Evolutionary conservation across 352 stramenopile genomes (phyloP), one percentile per base, ranked within the genome.

Genomic region (Achlya hypogyna): DNA sequence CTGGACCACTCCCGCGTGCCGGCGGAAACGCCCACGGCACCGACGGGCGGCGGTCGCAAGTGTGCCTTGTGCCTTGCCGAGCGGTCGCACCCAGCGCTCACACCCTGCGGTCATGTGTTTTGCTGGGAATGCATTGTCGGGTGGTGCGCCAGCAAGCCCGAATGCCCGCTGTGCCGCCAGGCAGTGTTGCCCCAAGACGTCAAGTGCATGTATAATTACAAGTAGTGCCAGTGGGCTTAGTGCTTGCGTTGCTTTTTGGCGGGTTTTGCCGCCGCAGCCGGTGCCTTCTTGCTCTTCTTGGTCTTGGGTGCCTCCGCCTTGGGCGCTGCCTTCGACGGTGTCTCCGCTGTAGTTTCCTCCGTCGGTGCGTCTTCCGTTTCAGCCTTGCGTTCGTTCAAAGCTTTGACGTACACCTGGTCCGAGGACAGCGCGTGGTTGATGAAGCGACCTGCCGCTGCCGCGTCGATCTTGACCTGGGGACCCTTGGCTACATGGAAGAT

Each of bases 121-220:
- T 97, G 89, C 71, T 97, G 89, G 89, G 86, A 95, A 27, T 97
- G 89, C 62, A 95, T 97, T 65, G 84, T 97, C n/a, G 85, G 87
- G 14, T 97, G 89, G 89, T 96, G 89, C 67, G 86, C 96, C 62
- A 96, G 94, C 75, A 93, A 95, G 62, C 78, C 86, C 38, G 87
- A 97, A 70, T 97, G 89, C 65, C 89, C 89, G 45, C 78, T 97
- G 8, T 97, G 89, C 59, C 81, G 89, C 18, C 87, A 96, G 68
- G 82, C 90, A 52, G 78, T 81, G 18, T 76, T 91, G 28, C 87
- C 89, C 63, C 89, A 97, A 70, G 84, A 94, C 73, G 94, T 97
- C 74, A 94, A 92, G 69, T 95, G 87, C 65, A 71, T 96, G 65
- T 95, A 96, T 74, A 92, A 96, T 77, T 97, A 96, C 71, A 71